Conservation (phyloP, 495 filamentous ascomycete genomes). For the Corynascus novoguineensis region DNA sequence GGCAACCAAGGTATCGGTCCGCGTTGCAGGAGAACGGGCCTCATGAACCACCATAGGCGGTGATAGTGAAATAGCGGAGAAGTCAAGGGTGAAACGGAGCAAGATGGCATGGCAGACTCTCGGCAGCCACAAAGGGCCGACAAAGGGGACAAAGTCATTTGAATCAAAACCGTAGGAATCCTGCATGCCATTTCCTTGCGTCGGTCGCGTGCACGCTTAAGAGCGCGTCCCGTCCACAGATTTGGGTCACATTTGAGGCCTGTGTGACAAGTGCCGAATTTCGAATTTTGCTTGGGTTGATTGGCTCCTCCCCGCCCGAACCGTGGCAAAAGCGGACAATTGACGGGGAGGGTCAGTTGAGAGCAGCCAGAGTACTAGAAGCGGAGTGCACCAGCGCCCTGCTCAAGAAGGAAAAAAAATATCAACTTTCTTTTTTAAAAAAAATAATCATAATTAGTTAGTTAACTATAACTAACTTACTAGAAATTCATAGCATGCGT, state of each 20-base stretch:
- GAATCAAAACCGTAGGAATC: constrained; percentile 5
- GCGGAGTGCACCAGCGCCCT: neutral
- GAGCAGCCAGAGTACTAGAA: too few species aligned
- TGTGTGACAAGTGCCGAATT: constrained; percentile 5
- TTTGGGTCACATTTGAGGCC: neutral
- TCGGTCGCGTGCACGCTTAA: neutral
- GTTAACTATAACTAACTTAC: too few species aligned
- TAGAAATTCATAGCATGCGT: too few species aligned
- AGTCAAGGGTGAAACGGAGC: constrained; percentile 1
- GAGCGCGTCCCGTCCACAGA: constrained; percentile 4
- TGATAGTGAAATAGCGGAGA: neutral
- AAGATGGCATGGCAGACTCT: too few species aligned
- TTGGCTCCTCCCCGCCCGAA: constrained; percentile 5
- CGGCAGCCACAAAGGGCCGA: neutral
- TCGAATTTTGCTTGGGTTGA: neutral
- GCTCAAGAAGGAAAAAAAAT: too few species aligned
- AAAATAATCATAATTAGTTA: too few species aligned
- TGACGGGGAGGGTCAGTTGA: too few species aligned
- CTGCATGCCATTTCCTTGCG: constrained; percentile 3
- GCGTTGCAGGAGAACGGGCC: constrained; percentile 11
- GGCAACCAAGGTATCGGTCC: neutral
- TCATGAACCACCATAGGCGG: constrained; percentile 2
- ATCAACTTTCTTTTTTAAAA: too few species aligned
- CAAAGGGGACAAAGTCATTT: constrained; percentile 8
- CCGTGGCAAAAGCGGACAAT: neutral